phyloP scores from a whole-genome alignment of 257 asterid genomes.

The Cynanchum wilfordii region DNA sequence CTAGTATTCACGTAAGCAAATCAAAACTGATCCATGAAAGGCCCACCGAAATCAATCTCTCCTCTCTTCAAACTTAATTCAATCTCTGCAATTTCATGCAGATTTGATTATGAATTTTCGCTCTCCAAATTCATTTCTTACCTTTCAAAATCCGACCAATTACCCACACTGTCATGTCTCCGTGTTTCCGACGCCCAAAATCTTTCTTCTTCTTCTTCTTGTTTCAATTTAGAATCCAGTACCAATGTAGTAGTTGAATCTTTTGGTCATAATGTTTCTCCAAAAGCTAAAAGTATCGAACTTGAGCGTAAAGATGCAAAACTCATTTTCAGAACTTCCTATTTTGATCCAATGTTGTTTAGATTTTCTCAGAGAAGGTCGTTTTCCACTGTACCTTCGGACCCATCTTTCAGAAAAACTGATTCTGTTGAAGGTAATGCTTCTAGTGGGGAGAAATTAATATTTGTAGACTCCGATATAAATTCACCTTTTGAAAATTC shows the following conservation, averaged over 20 bases:
- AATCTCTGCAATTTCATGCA: constrained; percentile 11
- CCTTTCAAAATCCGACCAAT: constrained; percentile 14
- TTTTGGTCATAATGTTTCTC: neutral
- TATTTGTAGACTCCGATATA: constrained; percentile 25
- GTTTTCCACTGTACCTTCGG: constrained; percentile 39
- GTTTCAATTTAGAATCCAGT: constrained; percentile 18
- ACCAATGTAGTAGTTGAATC: constrained; percentile 18
- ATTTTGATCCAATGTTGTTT: constrained; percentile 8
- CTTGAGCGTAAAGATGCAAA: neutral
- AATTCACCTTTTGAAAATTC: constrained; percentile 29
- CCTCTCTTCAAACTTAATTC: constrained; percentile 20
- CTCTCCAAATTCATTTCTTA: constrained; percentile 13
- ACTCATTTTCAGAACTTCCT: constrained; percentile 18
- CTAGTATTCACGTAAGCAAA: neutral
- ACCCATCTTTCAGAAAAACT: constrained; percentile 10
- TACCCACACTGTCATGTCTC: constrained; percentile 21
- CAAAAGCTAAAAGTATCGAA: neutral
- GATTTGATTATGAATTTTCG: constrained; percentile 7
- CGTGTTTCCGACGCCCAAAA: constrained; percentile 3
- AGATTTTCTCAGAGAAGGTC: constrained; percentile 28
- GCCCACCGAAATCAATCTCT: constrained; percentile 27
- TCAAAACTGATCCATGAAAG: constrained; percentile 35
- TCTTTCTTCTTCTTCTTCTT: constrained; percentile 4
- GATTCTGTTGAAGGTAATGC: neutral
- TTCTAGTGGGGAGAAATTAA: constrained; percentile 15